Conservation (phyloP, 345 rosid species). For the Rhodamnia rubescens region DNA sequence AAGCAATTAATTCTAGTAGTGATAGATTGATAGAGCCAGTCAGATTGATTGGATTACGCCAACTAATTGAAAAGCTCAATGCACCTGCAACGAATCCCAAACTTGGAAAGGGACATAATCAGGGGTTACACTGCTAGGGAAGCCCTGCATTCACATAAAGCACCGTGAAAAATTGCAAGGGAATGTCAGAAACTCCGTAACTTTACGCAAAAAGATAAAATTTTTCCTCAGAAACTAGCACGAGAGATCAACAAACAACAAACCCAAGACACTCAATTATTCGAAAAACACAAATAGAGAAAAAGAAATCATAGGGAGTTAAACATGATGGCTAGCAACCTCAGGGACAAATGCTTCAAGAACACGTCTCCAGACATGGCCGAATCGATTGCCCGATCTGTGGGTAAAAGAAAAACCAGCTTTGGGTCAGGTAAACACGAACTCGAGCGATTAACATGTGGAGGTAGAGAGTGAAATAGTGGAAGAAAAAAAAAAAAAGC, state of each 20-base stretch:
- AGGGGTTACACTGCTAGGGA: constrained; percentile 80
- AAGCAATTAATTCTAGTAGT: not conserved
- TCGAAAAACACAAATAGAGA: not conserved
- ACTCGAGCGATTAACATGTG: not conserved
- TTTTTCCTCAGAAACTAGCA: not conserved
- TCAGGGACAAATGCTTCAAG: constrained; percentile 92
- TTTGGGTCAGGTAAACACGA: not conserved
- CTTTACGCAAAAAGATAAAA: not conserved
- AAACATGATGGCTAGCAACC: constrained; percentile 19
- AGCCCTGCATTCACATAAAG: constrained; percentile 38
- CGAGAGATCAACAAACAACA: not conserved
- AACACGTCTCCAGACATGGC: constrained; percentile 68
- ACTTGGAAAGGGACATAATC: constrained; percentile 83
- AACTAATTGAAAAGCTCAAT: not conserved
- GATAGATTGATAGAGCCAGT: not conserved
- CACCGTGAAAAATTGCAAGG: not conserved
- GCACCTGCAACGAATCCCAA: constrained; percentile 92
- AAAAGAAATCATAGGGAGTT: not conserved
- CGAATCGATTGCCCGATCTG: constrained; percentile 57
- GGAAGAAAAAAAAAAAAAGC: not conserved
- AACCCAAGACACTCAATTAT: not conserved
- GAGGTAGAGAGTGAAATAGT: not conserved
- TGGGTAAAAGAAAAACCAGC: not conserved
- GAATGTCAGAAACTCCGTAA: not conserved
- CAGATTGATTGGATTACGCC: not conserved